Conservation (phyloP, 75 land plant genomes). For the Pinus albicaulis region DNA sequence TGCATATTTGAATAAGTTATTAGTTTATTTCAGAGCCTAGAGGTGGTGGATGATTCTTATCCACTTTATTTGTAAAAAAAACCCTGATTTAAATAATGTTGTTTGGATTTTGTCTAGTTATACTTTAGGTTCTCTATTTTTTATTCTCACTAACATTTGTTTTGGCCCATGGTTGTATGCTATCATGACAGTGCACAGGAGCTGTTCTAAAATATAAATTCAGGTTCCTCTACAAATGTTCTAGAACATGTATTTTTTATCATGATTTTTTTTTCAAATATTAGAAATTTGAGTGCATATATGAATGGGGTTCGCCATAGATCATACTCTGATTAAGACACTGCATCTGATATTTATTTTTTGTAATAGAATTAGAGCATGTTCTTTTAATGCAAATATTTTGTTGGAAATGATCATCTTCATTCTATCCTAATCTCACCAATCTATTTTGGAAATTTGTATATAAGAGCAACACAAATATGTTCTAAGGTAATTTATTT, state of each 20-base stretch:
- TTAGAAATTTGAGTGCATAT: neutral
- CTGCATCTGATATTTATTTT: neutral
- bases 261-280: too few relatives aligned
- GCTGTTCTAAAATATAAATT: too few relatives aligned
- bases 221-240: too few relatives aligned
- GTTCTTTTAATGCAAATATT: neutral
- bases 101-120: too few relatives aligned
- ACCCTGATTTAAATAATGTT: too few relatives aligned
- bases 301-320: neutral
- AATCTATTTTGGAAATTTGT: neutral
- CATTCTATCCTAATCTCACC: neutral
- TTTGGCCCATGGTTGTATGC: neutral
- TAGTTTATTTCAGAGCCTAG: too few relatives aligned
- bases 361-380: neutral
- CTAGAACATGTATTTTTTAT: too few relatives aligned
- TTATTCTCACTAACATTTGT: neutral
- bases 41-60: too few relatives aligned
- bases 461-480: constrained; percentile 80
- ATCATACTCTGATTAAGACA: neutral
- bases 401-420: neutral
- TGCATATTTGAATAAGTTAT: too few relatives aligned
- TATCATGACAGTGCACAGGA: too few relatives aligned
- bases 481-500: constrained; percentile 90
- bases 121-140: too few relatives aligned
- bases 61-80: too few relatives aligned